Base-by-base conservation (phyloP, 768 basidiomycete genomes). In the Kwoniella europaea region DNA sequence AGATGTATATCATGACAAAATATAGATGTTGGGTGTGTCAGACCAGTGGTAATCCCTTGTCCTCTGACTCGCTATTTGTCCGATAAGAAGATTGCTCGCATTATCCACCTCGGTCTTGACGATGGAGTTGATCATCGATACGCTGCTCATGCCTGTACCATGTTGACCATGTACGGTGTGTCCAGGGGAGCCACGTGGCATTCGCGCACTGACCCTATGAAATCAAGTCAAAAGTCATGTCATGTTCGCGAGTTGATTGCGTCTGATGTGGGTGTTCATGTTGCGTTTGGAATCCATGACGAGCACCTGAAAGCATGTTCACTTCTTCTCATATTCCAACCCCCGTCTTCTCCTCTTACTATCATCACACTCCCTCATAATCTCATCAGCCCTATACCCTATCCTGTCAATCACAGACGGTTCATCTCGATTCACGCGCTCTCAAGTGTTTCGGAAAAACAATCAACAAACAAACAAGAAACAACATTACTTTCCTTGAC, bases 1-100 rank as follows among this genome's bases (percentile, higher is more conserved):
- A 71, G 69, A 78, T 78, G 76, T 75, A 78, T 75, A 78, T 75
- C 76, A 78, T 78, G 76, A 71, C 71, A 74, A 62, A 71, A 63
- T 55, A 50, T 35, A 10, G 60, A 52, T 53, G n/a, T 35, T 44
- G 6, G 24, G 18, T 61, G 24, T 43, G 15, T 27, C 20, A 22
- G 54, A 56, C 20, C 7, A 22, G 52, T 20, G 52, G 35, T 35
- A 7, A 1, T 9, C 35, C 35, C 35, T 35, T 35, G 35, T 35
- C 35, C 35, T 53, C 15, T 20, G 20, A 53, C 52, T 53, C 52
- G 52, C 52, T 20, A 53, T 20, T 5, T 52, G 10, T 35, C 7
- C 6, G 35, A 35, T 35, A 35, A 35, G 35, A 35, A 35, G 35
- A 35, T 9, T 35, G 35, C 35, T 35, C 35, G 35, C 35, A 9